phyloP scores from a whole-genome alignment of 176 grass and related monocot species.

The Tillandsia leiboldiana region DNA sequence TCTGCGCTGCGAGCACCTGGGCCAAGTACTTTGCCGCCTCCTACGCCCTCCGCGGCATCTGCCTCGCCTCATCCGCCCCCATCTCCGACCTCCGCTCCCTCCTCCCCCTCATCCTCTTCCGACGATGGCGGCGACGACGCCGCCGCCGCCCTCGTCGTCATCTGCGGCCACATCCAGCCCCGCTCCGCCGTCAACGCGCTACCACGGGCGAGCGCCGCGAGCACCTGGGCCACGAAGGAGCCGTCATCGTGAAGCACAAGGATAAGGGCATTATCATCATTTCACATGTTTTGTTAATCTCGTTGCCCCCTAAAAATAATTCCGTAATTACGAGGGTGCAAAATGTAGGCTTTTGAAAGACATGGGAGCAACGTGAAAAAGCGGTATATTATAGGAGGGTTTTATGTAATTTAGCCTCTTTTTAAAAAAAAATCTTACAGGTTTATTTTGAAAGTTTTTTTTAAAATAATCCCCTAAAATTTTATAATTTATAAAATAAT shows the following conservation, averaged over 20 bases:
- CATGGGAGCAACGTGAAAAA: no score
- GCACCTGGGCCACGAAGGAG: slow-evolving; percentile 19
- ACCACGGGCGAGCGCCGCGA: slow-evolving; percentile 4
- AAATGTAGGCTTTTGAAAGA: no score
- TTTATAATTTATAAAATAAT: no score
- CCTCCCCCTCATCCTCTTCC: slow-evolving; percentile 7
- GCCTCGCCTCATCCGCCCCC: slow-evolving; percentile 29
- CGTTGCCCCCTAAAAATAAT: no score
- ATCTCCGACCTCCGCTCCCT: slow-evolving; percentile 54
- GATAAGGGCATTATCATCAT: no score
- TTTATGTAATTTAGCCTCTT: no score
- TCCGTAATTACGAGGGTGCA: no score
- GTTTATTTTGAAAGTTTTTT: no score
- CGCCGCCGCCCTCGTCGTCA: slow-evolving; percentile 19
- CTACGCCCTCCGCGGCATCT: slow-evolving; percentile 49
- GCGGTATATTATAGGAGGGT: no score
- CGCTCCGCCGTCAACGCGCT: slow-evolving; percentile 12
- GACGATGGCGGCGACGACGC: background rate
- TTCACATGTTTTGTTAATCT: no score
- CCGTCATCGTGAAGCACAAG: slow-evolving; percentile 35
- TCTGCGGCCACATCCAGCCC: slow-evolving; percentile 50
- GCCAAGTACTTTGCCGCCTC: slow-evolving; percentile 55
- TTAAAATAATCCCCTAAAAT: no score
- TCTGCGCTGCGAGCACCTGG: slow-evolving; percentile 47
- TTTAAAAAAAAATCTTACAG: no score